Conservation (phyloP, 805 yeast species). For the Teunomyces funiuensis region DNA sequence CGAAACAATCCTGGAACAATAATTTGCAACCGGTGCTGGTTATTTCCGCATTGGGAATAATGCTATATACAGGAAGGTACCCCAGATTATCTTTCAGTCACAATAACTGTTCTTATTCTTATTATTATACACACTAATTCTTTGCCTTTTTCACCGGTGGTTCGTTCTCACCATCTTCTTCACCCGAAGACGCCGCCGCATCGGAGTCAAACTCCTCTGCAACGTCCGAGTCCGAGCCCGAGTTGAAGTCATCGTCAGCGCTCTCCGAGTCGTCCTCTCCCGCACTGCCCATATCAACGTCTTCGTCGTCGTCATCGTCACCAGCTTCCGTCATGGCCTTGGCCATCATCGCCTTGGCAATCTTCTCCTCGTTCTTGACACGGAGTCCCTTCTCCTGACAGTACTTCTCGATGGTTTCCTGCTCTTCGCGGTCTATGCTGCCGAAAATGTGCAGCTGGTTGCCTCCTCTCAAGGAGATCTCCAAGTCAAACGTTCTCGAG, state of each 20-base stretch:
- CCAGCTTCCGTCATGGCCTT: constrained; percentile 67
- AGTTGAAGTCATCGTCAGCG: constrained; percentile 82
- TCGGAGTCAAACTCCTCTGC: constrained; percentile 86
- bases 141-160: constrained; percentile 18
- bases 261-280: constrained; percentile 72
- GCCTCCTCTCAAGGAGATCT: constrained; percentile 66
- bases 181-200: constrained; percentile 22
- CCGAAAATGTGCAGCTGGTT: constrained; percentile 77
- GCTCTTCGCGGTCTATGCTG: constrained; percentile 88
- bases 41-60: constrained; percentile 4
- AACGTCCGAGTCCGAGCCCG: constrained; percentile 62
- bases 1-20: background rate
- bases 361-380: constrained; percentile 85
- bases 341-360: constrained; percentile 78
- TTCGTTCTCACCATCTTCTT: constrained; percentile 17
- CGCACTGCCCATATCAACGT: constrained; percentile 65
- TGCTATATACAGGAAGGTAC: too few species aligned
- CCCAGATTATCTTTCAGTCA: too few species aligned
- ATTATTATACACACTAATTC: constrained; percentile 10
- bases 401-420: constrained; percentile 70
- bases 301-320: constrained; percentile 52
- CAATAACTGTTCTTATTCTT: background rate
- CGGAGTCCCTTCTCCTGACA: constrained; percentile 74
- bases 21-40: constrained; percentile 1
- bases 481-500: constrained; percentile 91